phyloP scores from a whole-genome alignment of 2,329 filamentous ascomycete species.

The Colletotrichum caudatum region DNA sequence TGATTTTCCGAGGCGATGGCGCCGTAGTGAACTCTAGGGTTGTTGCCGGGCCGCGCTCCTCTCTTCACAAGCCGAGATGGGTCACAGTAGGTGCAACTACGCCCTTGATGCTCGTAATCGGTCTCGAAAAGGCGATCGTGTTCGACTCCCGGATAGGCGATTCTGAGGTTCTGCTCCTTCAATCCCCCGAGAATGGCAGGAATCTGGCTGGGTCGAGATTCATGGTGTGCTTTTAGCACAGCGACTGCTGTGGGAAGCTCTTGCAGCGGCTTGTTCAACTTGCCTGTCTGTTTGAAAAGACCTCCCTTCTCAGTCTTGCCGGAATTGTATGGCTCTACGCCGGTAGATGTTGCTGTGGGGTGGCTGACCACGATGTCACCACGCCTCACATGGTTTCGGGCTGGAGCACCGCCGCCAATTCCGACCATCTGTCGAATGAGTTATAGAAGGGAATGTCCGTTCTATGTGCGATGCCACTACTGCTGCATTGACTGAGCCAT shows the following conservation, averaged over 20 bases:
- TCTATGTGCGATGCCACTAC: slow-evolving; percentile 38
- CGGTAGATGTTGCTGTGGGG: neutral
- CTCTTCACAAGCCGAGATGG: neutral
- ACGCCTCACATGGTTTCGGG: too few species aligned
- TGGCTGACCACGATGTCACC: slow-evolving; percentile 41
- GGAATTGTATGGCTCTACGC: too few species aligned
- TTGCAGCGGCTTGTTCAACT: too few species aligned
- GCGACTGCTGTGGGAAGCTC: too few species aligned
- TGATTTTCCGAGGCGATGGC: too few species aligned
- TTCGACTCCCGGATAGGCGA: neutral
- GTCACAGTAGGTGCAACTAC: slow-evolving; percentile 10
- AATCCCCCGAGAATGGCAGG: neutral
- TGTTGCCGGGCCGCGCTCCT: too few species aligned
- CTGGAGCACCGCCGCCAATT: neutral
- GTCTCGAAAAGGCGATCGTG: slow-evolving; percentile 20
- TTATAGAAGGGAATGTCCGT: slow-evolving; percentile 34
- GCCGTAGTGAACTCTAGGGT: too few species aligned
- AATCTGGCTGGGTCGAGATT: too few species aligned
- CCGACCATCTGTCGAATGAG: neutral
- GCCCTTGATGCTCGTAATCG: slow-evolving; percentile 5
- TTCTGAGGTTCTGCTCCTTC: neutral
- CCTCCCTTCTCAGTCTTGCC: too few species aligned
- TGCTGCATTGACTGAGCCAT: slow-evolving; percentile 1
- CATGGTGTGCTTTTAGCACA: too few species aligned
- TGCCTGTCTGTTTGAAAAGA: too few species aligned